Conservation (phyloP, 2,329 filamentous ascomycete species). For the Arthrobotrys sphaeroides region DNA sequence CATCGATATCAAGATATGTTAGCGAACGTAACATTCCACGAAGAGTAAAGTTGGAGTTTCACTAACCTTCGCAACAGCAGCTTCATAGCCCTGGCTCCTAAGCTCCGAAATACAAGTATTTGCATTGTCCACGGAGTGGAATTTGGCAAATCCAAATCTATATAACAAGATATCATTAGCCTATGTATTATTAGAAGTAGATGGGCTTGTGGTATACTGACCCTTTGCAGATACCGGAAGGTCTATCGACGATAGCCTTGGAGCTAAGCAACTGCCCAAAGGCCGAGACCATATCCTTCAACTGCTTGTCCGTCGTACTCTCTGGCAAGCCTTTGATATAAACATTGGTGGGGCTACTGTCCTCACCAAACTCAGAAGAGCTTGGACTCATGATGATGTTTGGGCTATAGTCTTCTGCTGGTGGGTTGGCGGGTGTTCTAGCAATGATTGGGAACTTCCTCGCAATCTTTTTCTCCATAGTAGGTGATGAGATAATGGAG, state of each 20-base stretch:
- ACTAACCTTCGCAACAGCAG: constrained; percentile 89
- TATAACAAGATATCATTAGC: constrained; percentile 43
- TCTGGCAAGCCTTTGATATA: constrained; percentile 97
- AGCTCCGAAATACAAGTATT: constrained; percentile 97
- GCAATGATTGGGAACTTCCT: constrained; percentile 46
- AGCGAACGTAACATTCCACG: background rate
- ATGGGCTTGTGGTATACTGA: constrained; percentile 62
- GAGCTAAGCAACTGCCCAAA: constrained; percentile 96
- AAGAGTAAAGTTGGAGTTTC: background rate
- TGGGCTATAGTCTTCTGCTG: background rate
- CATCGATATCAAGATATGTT: constrained; percentile 44
- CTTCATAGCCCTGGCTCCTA: constrained; percentile 92
- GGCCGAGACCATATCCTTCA: constrained; percentile 81
- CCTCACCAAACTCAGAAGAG: background rate
- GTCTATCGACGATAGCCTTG: constrained; percentile 97
- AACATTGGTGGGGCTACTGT: constrained; percentile 88
- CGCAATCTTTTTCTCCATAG: constrained; percentile 3
- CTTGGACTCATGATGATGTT: constrained; percentile 17
- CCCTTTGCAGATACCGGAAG: constrained; percentile 96
- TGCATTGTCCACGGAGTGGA: constrained; percentile 83
- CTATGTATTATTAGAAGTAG: background rate
- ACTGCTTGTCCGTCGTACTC: constrained; percentile 90
- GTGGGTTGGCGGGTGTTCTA: constrained; percentile 21
- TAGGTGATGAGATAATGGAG: constrained; percentile 7
- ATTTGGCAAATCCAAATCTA: constrained; percentile 98